Evolutionary conservation across 179 eudicot species (phyloP), one percentile per base, ranked within the genome.

Genomic region (Amaranthus tricolor): DNA sequence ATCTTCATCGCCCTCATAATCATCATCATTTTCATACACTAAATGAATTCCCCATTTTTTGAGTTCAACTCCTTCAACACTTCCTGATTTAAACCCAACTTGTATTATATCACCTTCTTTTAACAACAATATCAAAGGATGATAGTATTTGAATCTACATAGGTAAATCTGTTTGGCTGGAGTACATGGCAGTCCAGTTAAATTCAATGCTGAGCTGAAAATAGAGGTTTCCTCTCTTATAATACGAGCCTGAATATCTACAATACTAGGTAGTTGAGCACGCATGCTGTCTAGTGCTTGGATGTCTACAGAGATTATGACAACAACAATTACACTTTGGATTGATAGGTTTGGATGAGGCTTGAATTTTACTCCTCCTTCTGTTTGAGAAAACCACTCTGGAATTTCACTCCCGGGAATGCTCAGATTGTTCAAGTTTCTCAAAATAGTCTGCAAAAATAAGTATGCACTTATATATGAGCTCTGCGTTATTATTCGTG

Each of bases 1-100:
- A 45, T 81, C 82, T 66, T 88, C 94, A 58, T 84, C 81, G 3
- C 88, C 84, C 15, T 79, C 83, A 76, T 81, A 85, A 70, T 84
- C 88, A 73, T 89, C 94, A 60, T 89, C 90, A 58, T 86, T 78
- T 71, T 89, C 91, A 60, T 68, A 86, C 19, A 89, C 82, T 6
- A 86, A 67, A 78, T 69, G 52, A 49, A 88, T 73, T 62, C 91
- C 91, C 77, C 80, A 70, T 31, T n/a, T 79, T 81, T 74, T 83
- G 14, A 89, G 75, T 77, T 80, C 78, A 67, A 88, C 66, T 7
- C 91, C 86, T 1, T 44, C 0, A 14, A 20, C 75, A 44, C 54
- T 5, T 12, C 70, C 79, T 47, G 20, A 2, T 44, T 16, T 44
- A 70, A 66, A 74, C 3, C 44, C 63, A 5, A 86, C 83, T 61